Conservation (phyloP, 352 stramenopile species). For the Elongisporangium prolatum region DNA sequence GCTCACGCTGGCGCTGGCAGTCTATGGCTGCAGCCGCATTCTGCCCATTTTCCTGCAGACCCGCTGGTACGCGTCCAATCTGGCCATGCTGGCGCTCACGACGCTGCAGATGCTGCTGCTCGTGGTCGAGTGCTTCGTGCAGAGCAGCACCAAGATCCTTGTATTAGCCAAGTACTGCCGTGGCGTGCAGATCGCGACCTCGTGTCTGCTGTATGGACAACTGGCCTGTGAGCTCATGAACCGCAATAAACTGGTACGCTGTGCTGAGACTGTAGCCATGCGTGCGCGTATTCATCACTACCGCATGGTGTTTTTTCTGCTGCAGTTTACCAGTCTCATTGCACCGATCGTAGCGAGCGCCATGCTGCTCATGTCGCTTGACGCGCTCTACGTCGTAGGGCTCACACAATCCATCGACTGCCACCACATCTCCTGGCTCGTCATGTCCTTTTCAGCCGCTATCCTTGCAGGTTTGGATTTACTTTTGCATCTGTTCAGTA, state of each 20-base stretch:
- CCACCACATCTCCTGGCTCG: constrained; percentile 61
- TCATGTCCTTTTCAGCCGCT: constrained; percentile 55
- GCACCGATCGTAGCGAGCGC: constrained; percentile 41
- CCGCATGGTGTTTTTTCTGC: neutral
- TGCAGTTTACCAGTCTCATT: constrained; percentile 47
- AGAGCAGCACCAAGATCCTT: constrained; percentile 55
- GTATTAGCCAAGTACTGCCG: constrained; percentile 71
- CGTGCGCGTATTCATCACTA: neutral
- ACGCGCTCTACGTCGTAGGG: constrained; percentile 40
- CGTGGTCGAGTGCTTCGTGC: constrained; percentile 54
- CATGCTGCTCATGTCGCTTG: constrained; percentile 50
- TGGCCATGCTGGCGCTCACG: constrained; percentile 55
- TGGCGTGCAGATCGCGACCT: constrained; percentile 58
- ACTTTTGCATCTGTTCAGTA: neutral
- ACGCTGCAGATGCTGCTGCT: constrained; percentile 61
- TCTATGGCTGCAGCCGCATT: constrained; percentile 45
- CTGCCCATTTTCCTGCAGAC: constrained; percentile 50
- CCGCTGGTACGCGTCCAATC: constrained; percentile 53
- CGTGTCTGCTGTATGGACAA: constrained; percentile 65
- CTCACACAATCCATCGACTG: constrained; percentile 56
- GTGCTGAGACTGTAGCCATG: neutral
- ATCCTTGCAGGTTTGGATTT: constrained; percentile 44
- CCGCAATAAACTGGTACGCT: constrained; percentile 24
- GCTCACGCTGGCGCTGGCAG: constrained; percentile 34
- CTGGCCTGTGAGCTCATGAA: constrained; percentile 60